Evolutionary conservation across 192 early-diverging fungal genomes (phyloP).

Genomic region (Chytriomyces hyalinus): DNA sequence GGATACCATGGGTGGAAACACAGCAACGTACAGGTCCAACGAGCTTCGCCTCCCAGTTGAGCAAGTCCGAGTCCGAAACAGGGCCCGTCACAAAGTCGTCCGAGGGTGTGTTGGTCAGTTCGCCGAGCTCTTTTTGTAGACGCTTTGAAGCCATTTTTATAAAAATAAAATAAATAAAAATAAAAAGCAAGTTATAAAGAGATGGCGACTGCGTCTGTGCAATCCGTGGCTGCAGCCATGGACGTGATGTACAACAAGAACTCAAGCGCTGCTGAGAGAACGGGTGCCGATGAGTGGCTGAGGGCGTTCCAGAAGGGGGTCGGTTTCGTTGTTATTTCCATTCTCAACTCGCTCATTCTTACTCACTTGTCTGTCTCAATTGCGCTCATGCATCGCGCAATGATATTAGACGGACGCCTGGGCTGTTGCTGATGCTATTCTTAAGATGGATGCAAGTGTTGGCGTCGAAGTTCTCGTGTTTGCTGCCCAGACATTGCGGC

Average conservation of each 20-base stretch:
- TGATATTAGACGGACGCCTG: constrained; percentile 74
- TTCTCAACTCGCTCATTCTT: neutral
- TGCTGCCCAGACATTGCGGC: constrained; percentile 91
- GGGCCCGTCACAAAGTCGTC: constrained; percentile 61
- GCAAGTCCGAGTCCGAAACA: constrained; percentile 66
- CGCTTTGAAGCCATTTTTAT: neutral
- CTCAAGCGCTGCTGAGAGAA: neutral
- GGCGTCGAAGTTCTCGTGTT: constrained; percentile 74
- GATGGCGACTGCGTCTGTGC: neutral
- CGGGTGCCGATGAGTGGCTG: constrained; percentile 75
- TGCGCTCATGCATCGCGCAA: no score
- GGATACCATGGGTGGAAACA: neutral
- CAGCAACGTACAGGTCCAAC: constrained; percentile 61
- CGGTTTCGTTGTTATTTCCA: constrained; percentile 30
- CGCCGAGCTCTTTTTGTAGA: constrained; percentile 58
- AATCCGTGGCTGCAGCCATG: constrained; percentile 3
- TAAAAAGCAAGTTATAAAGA: neutral
- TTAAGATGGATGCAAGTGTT: constrained; percentile 57
- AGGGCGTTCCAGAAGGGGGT: constrained; percentile 88
- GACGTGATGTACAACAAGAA: neutral
- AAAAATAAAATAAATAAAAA: no score
- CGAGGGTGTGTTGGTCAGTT: constrained; percentile 66
- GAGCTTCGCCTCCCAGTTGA: constrained; percentile 70
- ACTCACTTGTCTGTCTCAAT: no score
- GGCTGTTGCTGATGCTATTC: constrained; percentile 76